phyloP scores from a whole-genome alignment of 345 rosid species.

The Pistacia integerrima region DNA sequence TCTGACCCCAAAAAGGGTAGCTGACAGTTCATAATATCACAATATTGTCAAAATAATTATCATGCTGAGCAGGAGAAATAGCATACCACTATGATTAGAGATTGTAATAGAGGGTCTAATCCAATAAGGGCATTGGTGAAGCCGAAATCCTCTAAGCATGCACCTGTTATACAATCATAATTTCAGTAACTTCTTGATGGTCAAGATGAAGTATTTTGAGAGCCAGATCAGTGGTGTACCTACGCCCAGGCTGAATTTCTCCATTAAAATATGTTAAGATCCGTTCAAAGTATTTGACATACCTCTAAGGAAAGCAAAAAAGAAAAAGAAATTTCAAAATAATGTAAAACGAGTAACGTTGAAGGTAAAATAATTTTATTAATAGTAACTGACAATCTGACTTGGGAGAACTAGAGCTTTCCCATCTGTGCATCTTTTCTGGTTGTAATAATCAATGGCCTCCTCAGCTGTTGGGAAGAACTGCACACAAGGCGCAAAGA shows the following conservation, averaged over 20 bases:
- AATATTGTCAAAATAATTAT: background rate
- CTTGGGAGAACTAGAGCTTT: constrained; percentile 94
- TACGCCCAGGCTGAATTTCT: constrained; percentile 70
- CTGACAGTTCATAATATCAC: background rate
- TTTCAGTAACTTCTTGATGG: constrained; percentile 9
- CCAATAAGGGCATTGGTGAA: constrained; percentile 94
- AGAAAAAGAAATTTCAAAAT: too few relatives aligned
- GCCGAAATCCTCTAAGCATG: constrained; percentile 91
- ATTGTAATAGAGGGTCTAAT: constrained; percentile 81
- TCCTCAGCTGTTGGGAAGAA: constrained; percentile 91
- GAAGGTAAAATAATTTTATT: constrained; percentile 18
- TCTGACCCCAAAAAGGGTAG: background rate
- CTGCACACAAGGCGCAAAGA: constrained; percentile 40
- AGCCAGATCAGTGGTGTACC: constrained; percentile 45
- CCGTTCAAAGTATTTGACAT: constrained; percentile 75
- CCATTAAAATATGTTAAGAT: constrained; percentile 56
- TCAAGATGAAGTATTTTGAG: constrained; percentile 15
- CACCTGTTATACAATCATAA: constrained; percentile 52
- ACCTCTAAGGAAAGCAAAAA: constrained; percentile 49
- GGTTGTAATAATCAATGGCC: constrained; percentile 82
- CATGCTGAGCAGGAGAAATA: constrained; percentile 6
- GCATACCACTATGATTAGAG: constrained; percentile 76
- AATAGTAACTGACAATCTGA: constrained; percentile 77
- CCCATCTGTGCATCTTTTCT: constrained; percentile 89
- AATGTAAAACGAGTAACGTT: background rate